phyloP scores from a whole-genome alignment of 2,329 filamentous ascomycete species.

The Ceratocystis ficicola region DNA sequence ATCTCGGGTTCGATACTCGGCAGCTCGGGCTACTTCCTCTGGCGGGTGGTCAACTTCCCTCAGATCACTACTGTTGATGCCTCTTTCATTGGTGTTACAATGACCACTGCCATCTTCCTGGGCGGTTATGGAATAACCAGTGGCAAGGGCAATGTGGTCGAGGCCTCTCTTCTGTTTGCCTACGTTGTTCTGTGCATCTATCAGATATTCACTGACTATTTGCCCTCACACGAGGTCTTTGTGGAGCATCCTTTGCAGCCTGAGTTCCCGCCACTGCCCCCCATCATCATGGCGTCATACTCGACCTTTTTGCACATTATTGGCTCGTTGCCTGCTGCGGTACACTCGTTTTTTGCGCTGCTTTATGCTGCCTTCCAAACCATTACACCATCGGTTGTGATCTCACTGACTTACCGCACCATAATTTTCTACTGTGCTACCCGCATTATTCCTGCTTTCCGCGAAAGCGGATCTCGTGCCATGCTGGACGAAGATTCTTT shows the following conservation, averaged over 20 bases:
- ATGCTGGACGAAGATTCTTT: constrained; percentile 74
- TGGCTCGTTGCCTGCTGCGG: constrained; percentile 67
- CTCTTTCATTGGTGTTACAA: constrained; percentile 78
- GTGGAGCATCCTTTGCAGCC: constrained; percentile 47
- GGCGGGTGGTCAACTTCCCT: constrained; percentile 86
- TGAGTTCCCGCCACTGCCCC: constrained; percentile 92
- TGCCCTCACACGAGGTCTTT: constrained; percentile 54
- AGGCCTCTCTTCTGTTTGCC: constrained; percentile 88
- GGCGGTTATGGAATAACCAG: constrained; percentile 90
- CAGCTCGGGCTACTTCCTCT: constrained; percentile 89
- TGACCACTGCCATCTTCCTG: constrained; percentile 85
- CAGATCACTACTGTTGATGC: constrained; percentile 88
- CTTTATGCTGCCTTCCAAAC: constrained; percentile 87
- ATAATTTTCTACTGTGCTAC: constrained; percentile 93
- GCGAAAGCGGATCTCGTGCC: constrained; percentile 71
- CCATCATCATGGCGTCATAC: constrained; percentile 97
- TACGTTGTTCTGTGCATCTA: constrained; percentile 98
- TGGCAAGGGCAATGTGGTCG: constrained; percentile 85
- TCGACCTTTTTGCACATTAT: constrained; percentile 78
- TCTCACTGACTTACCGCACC: constrained; percentile 84
- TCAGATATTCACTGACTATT: constrained; percentile 97
- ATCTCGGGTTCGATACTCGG: constrained; percentile 85
- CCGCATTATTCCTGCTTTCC: constrained; percentile 86
- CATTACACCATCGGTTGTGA: constrained; percentile 89
- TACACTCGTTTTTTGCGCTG: constrained; percentile 74